Evolutionary conservation across 108 stramenopile species (phyloP).

Genomic region (Nitzschia putrida): DNA sequence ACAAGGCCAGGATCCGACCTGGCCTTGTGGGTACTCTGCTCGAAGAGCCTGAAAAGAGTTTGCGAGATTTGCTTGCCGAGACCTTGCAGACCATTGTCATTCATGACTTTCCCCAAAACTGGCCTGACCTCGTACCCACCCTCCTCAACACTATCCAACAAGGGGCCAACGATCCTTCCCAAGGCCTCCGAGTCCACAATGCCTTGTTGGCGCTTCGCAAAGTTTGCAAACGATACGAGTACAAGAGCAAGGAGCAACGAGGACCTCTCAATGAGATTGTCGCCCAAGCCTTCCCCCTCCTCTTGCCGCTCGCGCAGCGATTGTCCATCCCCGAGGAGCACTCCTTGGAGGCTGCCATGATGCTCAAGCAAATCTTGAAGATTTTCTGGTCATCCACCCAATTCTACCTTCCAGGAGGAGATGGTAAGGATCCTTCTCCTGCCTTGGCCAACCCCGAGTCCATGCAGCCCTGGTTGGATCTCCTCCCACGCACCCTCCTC

Average conservation of each 20-base stretch:
- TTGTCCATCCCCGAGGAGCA: conserved; percentile 66
- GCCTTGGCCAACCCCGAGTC: conserved; percentile 68
- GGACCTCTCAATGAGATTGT: conserved; percentile 92
- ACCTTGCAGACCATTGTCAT: conserved; percentile 87
- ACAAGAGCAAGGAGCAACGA: conserved; percentile 89
- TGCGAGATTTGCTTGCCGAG: conserved; percentile 92
- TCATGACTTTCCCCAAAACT: conserved; percentile 90
- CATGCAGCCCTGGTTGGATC: conserved; percentile 90
- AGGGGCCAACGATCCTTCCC: conserved; percentile 52
- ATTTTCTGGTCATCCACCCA: conserved; percentile 97
- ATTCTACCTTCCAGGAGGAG: conserved; percentile 84
- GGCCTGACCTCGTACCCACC: conserved; percentile 86
- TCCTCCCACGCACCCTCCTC: conserved; percentile 63
- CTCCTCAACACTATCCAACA: conserved; percentile 80
- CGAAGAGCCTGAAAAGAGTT: conserved; percentile 81
- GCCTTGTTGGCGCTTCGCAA: conserved; percentile 91
- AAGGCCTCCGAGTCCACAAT: conserved; percentile 86
- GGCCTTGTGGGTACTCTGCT: conserved; percentile 80
- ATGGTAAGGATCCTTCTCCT: conserved; percentile 55
- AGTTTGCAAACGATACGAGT: conserved; percentile 96
- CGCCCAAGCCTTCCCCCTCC: conserved; percentile 75
- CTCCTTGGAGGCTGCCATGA: conserved; percentile 87
- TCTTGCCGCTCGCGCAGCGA: conserved; percentile 76
- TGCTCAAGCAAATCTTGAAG: conserved; percentile 94
- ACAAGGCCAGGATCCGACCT: conserved; percentile 65